Conservation (phyloP, 179 eudicot species). For the Beta macrorhiza region DNA sequence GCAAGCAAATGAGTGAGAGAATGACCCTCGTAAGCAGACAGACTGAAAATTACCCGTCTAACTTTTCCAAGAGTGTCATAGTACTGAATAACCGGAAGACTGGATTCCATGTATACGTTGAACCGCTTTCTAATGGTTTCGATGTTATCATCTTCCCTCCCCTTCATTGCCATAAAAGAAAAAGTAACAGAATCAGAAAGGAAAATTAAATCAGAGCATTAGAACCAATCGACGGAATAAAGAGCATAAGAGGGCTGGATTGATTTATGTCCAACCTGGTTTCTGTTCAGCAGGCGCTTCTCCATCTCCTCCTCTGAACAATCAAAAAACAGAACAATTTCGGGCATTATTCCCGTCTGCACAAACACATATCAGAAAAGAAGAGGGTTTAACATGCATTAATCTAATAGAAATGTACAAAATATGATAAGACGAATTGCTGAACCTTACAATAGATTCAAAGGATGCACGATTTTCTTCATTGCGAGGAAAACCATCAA, state of each 20-base stretch:
- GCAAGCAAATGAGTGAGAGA: too few species aligned
- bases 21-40: background rate
- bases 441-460: conserved; percentile 65
- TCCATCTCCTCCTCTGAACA: conserved; percentile 43
- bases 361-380: conserved; percentile 3
- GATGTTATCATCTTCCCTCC: conserved; percentile 88
- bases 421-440: background rate
- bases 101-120: conserved; percentile 81
- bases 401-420: background rate
- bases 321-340: conserved; percentile 40
- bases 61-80: conserved; percentile 70
- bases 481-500: conserved; percentile 99
- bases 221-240: background rate
- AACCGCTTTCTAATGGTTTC: conserved; percentile 88
- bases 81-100: conserved; percentile 87
- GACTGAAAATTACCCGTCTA: conserved; percentile 53
- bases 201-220: background rate
- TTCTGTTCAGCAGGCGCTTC: conserved; percentile 34
- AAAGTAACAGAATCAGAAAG: background rate
- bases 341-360: conserved; percentile 47
- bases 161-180: conserved; percentile 38
- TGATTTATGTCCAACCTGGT: conserved; percentile 26
- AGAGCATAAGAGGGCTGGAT: background rate
- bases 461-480: conserved; percentile 94
- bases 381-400: conserved; percentile 14